These are phyloP conservation scores for Fusarium guadeloupense DNA, from an alignment of 2,329 filamentous ascomycete genomes.

Conservation along the genomic window DNA sequence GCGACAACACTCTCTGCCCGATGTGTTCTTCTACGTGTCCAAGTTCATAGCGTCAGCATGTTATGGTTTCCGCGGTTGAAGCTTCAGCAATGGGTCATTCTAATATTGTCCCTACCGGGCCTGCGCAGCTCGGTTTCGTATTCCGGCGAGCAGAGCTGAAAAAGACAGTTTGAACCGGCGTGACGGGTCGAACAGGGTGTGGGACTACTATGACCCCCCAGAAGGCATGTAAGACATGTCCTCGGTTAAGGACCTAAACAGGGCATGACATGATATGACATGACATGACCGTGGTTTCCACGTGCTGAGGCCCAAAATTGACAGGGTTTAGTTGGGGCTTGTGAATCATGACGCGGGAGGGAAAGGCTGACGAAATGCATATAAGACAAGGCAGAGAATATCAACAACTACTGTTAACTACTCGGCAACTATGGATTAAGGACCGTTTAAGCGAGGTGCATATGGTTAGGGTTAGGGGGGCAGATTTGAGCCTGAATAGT, in stretches of 20 bases:
- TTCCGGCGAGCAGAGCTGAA: background rate
- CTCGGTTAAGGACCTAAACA: conserved; percentile 11
- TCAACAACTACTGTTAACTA: background rate
- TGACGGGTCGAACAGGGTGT: conserved; percentile 17
- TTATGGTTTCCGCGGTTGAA: background rate
- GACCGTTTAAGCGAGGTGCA: background rate
- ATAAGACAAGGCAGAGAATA: background rate
- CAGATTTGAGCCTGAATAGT: background rate
- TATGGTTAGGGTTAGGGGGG: background rate
- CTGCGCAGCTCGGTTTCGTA: background rate
- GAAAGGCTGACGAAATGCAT: background rate
- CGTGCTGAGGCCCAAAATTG: conserved; percentile 6
- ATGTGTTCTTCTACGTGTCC: conserved; percentile 40
- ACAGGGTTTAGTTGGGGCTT: background rate
- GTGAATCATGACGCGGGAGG: background rate
- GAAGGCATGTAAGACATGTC: conserved; percentile 24
- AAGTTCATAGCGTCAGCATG: background rate
- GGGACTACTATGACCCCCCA: conserved; percentile 9
- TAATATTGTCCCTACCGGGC: background rate
- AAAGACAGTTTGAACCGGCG: conserved; percentile 1
- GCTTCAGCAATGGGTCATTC: background rate
- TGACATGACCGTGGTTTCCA: conserved; percentile 15
- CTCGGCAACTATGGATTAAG: background rate
- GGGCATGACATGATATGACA: conserved; percentile 3
- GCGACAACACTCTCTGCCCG: conserved; percentile 34